Base-by-base conservation (phyloP, 169 alveolate genomes). In the Pseudocohnilembus persalinus region DNA sequence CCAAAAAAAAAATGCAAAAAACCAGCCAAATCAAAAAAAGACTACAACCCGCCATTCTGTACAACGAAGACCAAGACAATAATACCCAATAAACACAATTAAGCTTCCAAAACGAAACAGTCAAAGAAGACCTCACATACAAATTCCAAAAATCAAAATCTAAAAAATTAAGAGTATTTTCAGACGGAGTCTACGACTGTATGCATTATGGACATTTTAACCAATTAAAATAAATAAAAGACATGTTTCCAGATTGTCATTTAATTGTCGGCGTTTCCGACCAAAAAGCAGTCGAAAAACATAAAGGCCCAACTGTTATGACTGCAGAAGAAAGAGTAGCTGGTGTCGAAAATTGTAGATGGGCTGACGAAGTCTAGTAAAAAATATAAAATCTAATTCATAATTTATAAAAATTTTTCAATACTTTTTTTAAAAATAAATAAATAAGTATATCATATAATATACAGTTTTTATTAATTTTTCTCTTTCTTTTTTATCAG, bases 121-220 rank as follows among this genome's bases (percentile, higher is more conserved):
- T 49, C 4, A 49, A 4, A 4, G 68, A 49, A 49, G 68, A 49
- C 20, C 68, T 49, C 20, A 49, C 68, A 11, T 20, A 11, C 4
- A 49, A 49, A 49, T 49, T 49, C 20, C 20, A 49, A 49, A 49
- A 49, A 49, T 11, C 68, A 49, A 4, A 4, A 4, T 4, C 26
- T 11, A 4, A 49, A 49, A 49, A 49, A 49, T 49, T 49, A 49
- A 49, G 95, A 73, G 90, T 94, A 30, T 94, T 90, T 75, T 90
- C 95, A 0, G 96, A 94, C 84, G 96, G 97, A 20, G 95, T 94
- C 29, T 94, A 91, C 82, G 97, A 94, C 83, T 84, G 92, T 88
- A 92, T 92, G 82, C 97, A 94, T 77, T 84, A 89, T 84, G 97
- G 97, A 26, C 97, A 94, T 77, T 93, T 94, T 49, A 49, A 49